These are phyloP conservation scores for Penicillium pancosmium DNA, from an alignment of 495 filamentous ascomycete species.

Conservation along the genomic window DNA sequence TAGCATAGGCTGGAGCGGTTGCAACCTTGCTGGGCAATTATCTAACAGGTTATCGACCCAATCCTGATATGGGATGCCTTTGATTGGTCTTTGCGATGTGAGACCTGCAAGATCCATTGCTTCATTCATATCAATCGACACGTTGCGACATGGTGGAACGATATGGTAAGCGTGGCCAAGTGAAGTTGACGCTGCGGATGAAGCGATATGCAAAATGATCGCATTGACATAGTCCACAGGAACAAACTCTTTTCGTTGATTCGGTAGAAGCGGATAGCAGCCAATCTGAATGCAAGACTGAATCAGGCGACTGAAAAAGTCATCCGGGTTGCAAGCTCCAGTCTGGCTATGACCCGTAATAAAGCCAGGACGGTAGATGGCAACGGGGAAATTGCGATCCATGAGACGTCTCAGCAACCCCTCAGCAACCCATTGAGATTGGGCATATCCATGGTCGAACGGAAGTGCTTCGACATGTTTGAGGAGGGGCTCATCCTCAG, in stretches of 20 bases:
- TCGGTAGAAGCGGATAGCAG: constrained; percentile 19
- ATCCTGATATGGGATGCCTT: constrained; percentile 10
- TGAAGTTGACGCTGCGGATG: not conserved
- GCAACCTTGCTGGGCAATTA: constrained; percentile 10
- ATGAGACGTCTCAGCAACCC: constrained; percentile 18
- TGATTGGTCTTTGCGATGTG: not conserved
- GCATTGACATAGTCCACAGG: constrained; percentile 22
- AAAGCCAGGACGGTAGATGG: constrained; percentile 29
- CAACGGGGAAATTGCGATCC: constrained; percentile 17
- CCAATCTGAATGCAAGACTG: constrained; percentile 13
- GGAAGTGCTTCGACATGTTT: constrained; percentile 18
- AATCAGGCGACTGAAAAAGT: constrained; percentile 26
- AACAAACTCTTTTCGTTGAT: constrained; percentile 25
- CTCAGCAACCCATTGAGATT: constrained; percentile 31
- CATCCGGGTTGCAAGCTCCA: constrained; percentile 21
- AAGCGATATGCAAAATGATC: constrained; percentile 18
- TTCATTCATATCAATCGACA: constrained; percentile 18
- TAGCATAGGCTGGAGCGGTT: constrained; percentile 21
- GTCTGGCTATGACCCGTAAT: constrained; percentile 22
- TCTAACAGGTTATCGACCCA: constrained; percentile 13
- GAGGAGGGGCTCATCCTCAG: constrained; percentile 14
- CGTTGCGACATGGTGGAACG: constrained; percentile 7
- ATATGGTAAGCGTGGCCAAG: constrained; percentile 23
- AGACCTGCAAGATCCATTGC: constrained; percentile 10
- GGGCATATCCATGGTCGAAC: constrained; percentile 29